phyloP scores from a whole-genome alignment of 768 basidiomycete genomes.

The Phylloporus sp. region DNA sequence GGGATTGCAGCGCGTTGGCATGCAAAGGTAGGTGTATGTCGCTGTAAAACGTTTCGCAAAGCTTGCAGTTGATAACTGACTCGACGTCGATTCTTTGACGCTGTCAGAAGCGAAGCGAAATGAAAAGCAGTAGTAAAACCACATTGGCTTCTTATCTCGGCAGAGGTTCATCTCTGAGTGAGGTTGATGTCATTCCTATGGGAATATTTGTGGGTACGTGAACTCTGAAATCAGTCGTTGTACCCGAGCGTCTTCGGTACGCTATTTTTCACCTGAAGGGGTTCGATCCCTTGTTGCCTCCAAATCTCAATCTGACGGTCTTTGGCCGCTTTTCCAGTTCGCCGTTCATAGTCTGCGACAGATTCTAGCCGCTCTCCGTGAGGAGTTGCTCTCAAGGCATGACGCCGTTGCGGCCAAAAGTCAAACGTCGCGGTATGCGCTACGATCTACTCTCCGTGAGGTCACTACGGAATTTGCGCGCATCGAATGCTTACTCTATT shows the following conservation, averaged over 20 bases:
- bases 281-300: constrained; percentile 56
- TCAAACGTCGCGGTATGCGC: constrained; percentile 81
- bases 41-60: constrained; percentile 1
- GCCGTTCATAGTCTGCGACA: constrained; percentile 61
- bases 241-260: constrained; percentile 46
- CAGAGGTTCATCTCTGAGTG: no score
- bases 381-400: constrained; percentile 77
- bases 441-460: constrained; percentile 42
- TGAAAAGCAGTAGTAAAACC: constrained; percentile 1
- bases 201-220: constrained; percentile 3
- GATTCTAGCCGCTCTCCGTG: constrained; percentile 76
- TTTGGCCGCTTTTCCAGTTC: constrained; percentile 62
- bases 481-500: constrained; percentile 51
- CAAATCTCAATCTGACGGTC: constrained; percentile 71
- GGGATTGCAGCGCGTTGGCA: constrained; percentile 11
- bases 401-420: constrained; percentile 72
- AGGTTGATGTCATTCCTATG: neutral
- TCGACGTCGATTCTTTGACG: constrained; percentile 13
- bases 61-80: constrained; percentile 5
- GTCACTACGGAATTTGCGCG: neutral
- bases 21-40: constrained; percentile 2
- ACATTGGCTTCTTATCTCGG: neutral
- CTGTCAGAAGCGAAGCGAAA: constrained; percentile 7
- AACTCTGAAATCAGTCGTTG: constrained; percentile 46
- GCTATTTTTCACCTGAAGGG: constrained; percentile 30